phyloP scores from a whole-genome alignment of 2,329 filamentous ascomycete species.

The Trichoderma sp. region DNA sequence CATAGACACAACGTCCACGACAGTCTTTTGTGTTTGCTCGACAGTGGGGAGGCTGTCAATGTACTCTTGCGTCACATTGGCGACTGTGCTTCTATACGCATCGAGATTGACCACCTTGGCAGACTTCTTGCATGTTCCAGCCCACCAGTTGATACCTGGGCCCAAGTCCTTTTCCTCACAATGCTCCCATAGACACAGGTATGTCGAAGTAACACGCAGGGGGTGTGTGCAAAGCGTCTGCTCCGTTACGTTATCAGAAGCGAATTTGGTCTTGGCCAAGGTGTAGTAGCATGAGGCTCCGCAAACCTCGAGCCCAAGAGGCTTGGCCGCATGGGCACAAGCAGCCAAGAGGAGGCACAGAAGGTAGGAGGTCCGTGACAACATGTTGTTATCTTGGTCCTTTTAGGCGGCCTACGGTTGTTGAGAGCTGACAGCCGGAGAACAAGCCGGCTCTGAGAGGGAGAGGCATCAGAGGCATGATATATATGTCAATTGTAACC shows the following conservation, averaged over 20 bases:
- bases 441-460: background rate
- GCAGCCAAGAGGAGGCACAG: constrained; percentile 18
- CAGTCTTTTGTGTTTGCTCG: constrained; percentile 17
- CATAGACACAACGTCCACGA: constrained; percentile 12
- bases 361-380: constrained; percentile 2
- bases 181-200: constrained; percentile 24
- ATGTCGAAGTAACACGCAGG: constrained; percentile 25
- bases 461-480: background rate
- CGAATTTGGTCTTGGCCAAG: constrained; percentile 24
- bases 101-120: constrained; percentile 22
- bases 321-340: constrained; percentile 25
- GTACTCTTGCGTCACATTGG: constrained; percentile 23
- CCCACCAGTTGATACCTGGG: constrained; percentile 26
- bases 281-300: constrained; percentile 27
- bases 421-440: background rate
- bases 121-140: constrained; percentile 25
- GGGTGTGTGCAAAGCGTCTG: constrained; percentile 26
- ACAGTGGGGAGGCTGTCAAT: constrained; percentile 23
- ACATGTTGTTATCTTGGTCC: constrained; percentile 2
- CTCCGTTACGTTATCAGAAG: constrained; percentile 18
- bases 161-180: constrained; percentile 23
- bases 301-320: constrained; percentile 26
- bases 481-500: background rate
- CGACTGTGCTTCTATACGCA: constrained; percentile 15
- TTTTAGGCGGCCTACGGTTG: background rate